These are phyloP conservation scores for Cercospora sojina DNA, from an alignment of 2,329 filamentous ascomycete species.

Conservation along the genomic window DNA sequence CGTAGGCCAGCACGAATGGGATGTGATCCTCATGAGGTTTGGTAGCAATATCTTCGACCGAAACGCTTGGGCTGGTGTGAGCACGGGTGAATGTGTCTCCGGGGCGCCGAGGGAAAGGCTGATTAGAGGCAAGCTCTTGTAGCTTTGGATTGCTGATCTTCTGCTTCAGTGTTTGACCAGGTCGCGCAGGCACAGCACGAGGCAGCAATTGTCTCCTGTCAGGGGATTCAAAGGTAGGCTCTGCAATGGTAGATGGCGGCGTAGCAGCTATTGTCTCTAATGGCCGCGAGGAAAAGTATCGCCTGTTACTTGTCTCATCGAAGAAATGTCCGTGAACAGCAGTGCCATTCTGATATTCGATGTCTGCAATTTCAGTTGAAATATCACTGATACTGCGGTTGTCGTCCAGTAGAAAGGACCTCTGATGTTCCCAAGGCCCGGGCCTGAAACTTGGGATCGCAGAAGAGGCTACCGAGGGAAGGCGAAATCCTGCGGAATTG, in stretches of 20 bases:
- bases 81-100: constrained; percentile 10
- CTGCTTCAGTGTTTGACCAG: constrained; percentile 24
- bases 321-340: constrained; percentile 50
- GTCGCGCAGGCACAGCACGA: constrained; percentile 16
- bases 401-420: constrained; percentile 55
- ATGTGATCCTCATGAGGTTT: constrained; percentile 53
- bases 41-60: neutral
- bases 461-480: constrained; percentile 14
- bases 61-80: constrained; percentile 2
- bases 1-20: constrained; percentile 78
- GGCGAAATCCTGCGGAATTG: constrained; percentile 14
- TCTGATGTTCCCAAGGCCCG: constrained; percentile 17
- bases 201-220: constrained; percentile 24
- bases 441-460: constrained; percentile 23
- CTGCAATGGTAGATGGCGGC: constrained; percentile 45
- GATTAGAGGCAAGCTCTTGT: constrained; percentile 23
- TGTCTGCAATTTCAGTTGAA: constrained; percentile 54
- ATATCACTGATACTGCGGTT: constrained; percentile 57
- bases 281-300: constrained; percentile 11
- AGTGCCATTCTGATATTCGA: constrained; percentile 43
- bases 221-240: constrained; percentile 25
- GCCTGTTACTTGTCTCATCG: constrained; percentile 45
- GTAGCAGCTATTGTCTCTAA: constrained; percentile 20
- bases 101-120: constrained; percentile 24
- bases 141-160: constrained; percentile 28